These are phyloP conservation scores for Tetrapisispora iriomotensis DNA, from an alignment of 805 yeast species.

Conservation along the genomic window DNA sequence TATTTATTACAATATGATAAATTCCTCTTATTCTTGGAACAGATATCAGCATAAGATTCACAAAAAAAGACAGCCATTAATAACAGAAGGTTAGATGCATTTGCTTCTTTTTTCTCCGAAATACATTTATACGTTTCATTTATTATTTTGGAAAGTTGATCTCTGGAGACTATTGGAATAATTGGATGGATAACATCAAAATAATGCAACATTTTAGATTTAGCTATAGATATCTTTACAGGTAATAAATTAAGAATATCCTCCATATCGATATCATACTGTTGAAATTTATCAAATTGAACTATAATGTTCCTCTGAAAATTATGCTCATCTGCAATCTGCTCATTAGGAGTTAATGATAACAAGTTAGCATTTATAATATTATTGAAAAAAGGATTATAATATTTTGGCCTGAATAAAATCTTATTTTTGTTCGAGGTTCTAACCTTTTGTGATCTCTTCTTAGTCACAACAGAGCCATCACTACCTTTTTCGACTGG, in stretches of 20 bases:
- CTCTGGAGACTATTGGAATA: constrained; percentile 16
- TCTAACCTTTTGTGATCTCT: not conserved
- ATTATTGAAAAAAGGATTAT: constrained; percentile 19
- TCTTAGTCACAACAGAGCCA: not conserved
- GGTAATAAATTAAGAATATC: constrained; percentile 16
- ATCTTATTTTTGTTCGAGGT: constrained; percentile 3
- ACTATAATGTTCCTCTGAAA: constrained; percentile 16
- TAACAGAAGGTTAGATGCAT: constrained; percentile 8
- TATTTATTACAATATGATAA: constrained; percentile 17
- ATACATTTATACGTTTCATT: constrained; percentile 5
- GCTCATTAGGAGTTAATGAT: constrained; percentile 7
- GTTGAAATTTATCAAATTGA: constrained; percentile 11
- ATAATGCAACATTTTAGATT: constrained; percentile 13
- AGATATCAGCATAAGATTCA: constrained; percentile 17
- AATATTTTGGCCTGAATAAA: constrained; percentile 16
- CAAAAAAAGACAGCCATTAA: constrained; percentile 19
- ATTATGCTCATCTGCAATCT: constrained; percentile 3
- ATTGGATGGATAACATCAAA: constrained; percentile 21
- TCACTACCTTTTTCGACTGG: not conserved
- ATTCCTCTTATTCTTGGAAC: constrained; percentile 18
- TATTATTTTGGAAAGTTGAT: constrained; percentile 5
- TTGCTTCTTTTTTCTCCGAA: constrained; percentile 1
- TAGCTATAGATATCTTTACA: constrained; percentile 7
- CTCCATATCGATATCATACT: constrained; percentile 6
- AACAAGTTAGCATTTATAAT: constrained; percentile 17